Evolutionary conservation across 495 filamentous ascomycete species (phyloP).

Genomic region (Apiosordaria backusii): DNA sequence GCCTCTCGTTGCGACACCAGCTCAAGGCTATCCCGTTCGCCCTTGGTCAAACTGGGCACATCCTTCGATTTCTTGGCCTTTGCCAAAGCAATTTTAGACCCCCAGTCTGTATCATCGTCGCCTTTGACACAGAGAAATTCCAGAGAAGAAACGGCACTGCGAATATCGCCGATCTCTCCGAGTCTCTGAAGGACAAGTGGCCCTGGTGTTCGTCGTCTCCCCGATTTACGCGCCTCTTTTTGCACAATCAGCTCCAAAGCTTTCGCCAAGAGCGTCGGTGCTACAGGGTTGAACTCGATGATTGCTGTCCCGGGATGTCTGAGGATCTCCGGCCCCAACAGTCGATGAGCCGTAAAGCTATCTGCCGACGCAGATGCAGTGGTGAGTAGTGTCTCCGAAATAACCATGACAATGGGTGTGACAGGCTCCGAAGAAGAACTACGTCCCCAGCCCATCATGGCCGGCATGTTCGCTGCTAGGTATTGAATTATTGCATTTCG

Average conservation of each 20-base stretch:
- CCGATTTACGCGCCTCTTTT: constrained; percentile 73
- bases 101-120: constrained; percentile 62
- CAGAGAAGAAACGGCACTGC: constrained; percentile 82
- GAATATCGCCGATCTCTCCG: constrained; percentile 82
- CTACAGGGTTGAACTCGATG: constrained; percentile 90
- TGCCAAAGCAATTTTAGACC: constrained; percentile 59
- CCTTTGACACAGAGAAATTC: constrained; percentile 85
- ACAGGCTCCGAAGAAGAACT: constrained; percentile 37
- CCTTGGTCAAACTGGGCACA: constrained; percentile 57
- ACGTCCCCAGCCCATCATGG: constrained; percentile 35
- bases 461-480: constrained; percentile 57
- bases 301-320: constrained; percentile 69
- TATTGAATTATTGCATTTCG: constrained; percentile 69
- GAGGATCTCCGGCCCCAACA: constrained; percentile 81
- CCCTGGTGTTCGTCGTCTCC: constrained; percentile 62
- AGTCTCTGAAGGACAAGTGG: constrained; percentile 69
- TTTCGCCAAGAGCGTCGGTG: constrained; percentile 79
- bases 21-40: constrained; percentile 68
- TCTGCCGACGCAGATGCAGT: constrained; percentile 73
- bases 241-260: constrained; percentile 73
- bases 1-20: constrained; percentile 80
- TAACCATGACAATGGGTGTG: constrained; percentile 79
- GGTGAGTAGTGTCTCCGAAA: constrained; percentile 81
- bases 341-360: constrained; percentile 82
- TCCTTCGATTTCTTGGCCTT: constrained; percentile 58